Base-by-base conservation (phyloP, 495 filamentous ascomycete genomes). In the Penicillium egyptiacum region DNA sequence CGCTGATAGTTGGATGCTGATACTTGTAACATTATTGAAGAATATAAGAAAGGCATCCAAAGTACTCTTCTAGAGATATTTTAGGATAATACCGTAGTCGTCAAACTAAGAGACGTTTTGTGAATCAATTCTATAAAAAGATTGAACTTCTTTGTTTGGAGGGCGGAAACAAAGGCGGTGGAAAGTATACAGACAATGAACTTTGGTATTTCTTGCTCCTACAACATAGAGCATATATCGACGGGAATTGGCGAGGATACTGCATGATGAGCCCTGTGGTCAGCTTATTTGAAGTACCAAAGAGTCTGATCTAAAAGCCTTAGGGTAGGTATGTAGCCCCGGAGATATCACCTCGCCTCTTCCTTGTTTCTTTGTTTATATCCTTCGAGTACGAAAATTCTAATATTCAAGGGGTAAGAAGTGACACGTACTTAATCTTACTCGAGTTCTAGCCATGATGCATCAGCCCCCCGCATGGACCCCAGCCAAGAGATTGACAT, bases 401-500 rank as follows among this genome's bases (percentile, higher is more conserved):
- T 0, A 17, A 28, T 9, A 22, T 35, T 43, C 26, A 12, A 23
- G 11, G 20, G 31, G 19, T 37, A n/a, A 16, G 20, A 14, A 19
- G 11, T 42, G 20, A 22, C 37, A 26, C 16, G 1, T 47, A 6
- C 43, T 26, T n/a, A 1, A 26, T 17, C 14, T 17, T 26, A 45
- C 2, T 41, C 17, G n/a, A 12, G 2, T 17, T 14, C 19, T 26
- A 20, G 53, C 33, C 33, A 51, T 25, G 50, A 64, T 61, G 58
- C 64, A 63, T 61, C 63, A 22, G 22, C 14, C 35, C 60, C 65
- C 65, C 60, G 63, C 65, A 61, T 55, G 41, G 56, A 16, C 57
- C 33, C 55, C 42, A 61, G 60, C 65, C 57, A 66, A 65, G 52
- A 51, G 50, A 48, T 58, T 58, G 55, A 58, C 65, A 47, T 65